Conservation (phyloP, 2,329 filamentous ascomycete genomes). For the Claviceps sp. region DNA sequence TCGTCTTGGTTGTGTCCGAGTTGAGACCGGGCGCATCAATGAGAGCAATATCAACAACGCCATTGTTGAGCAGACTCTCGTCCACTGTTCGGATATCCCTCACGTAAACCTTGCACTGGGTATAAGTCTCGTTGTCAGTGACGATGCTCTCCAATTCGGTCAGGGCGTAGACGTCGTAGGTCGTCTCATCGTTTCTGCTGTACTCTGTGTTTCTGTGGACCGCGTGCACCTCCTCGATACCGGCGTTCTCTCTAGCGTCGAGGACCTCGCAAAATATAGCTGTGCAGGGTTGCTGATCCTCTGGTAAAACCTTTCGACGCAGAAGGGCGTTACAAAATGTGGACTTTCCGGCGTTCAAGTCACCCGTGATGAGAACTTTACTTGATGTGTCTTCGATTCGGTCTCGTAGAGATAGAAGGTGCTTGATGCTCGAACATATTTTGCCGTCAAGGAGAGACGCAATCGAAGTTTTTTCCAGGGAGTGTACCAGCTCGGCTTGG, state of each 20-base stretch:
- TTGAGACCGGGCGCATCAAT: slow-evolving; percentile 96
- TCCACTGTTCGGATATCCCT: slow-evolving; percentile 81
- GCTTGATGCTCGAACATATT: slow-evolving; percentile 85
- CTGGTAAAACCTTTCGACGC: slow-evolving; percentile 80
- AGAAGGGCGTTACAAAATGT: slow-evolving; percentile 98
- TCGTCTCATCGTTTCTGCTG: slow-evolving; percentile 81
- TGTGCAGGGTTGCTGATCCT: slow-evolving; percentile 96
- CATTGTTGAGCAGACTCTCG: slow-evolving; percentile 90
- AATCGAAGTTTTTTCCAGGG: slow-evolving; percentile 81
- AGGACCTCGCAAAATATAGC: slow-evolving; percentile 97
- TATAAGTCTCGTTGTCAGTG: slow-evolving; percentile 73
- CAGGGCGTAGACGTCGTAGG: slow-evolving; percentile 76
- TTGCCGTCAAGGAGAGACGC: slow-evolving; percentile 86
- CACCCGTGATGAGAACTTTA: slow-evolving; percentile 91
- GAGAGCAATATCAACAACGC: slow-evolving; percentile 91
- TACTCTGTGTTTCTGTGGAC: slow-evolving; percentile 72
- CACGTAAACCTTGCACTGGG: slow-evolving; percentile 94
- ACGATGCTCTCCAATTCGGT: slow-evolving; percentile 78
- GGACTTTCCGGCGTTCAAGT: slow-evolving; percentile 94
- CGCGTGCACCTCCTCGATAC: slow-evolving; percentile 89
- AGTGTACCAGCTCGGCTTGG: slow-evolving; percentile 86
- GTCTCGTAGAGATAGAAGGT: slow-evolving; percentile 74
- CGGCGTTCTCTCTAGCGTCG: slow-evolving; percentile 79
- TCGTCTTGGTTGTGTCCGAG: slow-evolving; percentile 91
- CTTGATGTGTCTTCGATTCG: slow-evolving; percentile 95